Conservation (phyloP, 2,329 filamentous ascomycete genomes). For the Neonectria magnoliae region DNA sequence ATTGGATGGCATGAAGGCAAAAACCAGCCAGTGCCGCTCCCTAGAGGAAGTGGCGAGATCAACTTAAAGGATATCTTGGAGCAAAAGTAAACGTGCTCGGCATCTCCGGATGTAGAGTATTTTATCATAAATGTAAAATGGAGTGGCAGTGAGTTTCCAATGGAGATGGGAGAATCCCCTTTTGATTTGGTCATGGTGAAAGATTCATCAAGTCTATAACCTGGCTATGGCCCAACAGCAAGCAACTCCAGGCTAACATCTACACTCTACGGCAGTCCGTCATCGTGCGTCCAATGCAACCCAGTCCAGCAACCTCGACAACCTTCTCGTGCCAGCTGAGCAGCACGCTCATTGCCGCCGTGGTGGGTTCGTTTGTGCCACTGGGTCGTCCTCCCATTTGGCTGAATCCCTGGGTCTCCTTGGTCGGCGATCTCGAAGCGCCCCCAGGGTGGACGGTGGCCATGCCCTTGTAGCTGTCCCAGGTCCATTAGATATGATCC, state of each 20-base stretch:
- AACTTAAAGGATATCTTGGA: slow-evolving; percentile 85
- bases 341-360: slow-evolving; percentile 93
- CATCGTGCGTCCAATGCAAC: slow-evolving; percentile 94
- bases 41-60: slow-evolving; percentile 85
- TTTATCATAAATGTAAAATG: slow-evolving; percentile 18
- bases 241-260: slow-evolving; percentile 11
- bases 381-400: slow-evolving; percentile 72
- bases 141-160: neutral
- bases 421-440: slow-evolving; percentile 54
- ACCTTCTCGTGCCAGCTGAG: slow-evolving; percentile 99
- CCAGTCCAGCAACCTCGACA: slow-evolving; percentile 90
- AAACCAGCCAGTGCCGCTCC: slow-evolving; percentile 80
- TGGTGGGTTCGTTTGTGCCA: slow-evolving; percentile 72
- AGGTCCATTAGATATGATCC: slow-evolving; percentile 22
- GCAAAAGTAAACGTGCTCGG: slow-evolving; percentile 48
- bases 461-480: slow-evolving; percentile 89
- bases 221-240: slow-evolving; percentile 24
- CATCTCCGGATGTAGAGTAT: slow-evolving; percentile 18
- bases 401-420: slow-evolving; percentile 83
- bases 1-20: slow-evolving; percentile 95
- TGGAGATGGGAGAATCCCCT: neutral
- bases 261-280: slow-evolving; percentile 87
- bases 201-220: slow-evolving; percentile 33
- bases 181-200: slow-evolving; percentile 16
- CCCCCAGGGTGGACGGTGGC: slow-evolving; percentile 55